A percentile compares a stretch with the other conserved stretches of the same genome.
These are phyloP conservation scores for Candolleomyces efflorescens DNA, from an alignment of 768 basidiomycete species.

Conservation along the genomic window DNA sequence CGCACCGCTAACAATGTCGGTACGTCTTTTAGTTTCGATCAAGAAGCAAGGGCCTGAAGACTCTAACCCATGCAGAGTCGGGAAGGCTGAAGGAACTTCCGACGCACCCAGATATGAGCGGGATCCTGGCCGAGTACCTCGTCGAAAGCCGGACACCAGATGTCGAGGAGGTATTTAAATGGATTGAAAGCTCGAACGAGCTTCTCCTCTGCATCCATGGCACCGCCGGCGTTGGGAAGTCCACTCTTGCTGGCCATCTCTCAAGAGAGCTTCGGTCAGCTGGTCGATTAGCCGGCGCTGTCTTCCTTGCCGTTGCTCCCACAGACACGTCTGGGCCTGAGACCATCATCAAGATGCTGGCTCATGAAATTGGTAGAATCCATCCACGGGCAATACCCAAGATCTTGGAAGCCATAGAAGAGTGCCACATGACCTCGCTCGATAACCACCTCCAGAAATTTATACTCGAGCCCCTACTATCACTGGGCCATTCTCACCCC, in stretches of 20 bases:
- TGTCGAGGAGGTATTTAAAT: too few relatives aligned
- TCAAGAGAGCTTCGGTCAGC: background rate
- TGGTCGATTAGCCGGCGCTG: background rate
- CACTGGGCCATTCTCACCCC: background rate
- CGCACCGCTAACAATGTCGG: too few relatives aligned
- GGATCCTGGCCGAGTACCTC: too few relatives aligned
- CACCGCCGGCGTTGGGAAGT: constrained; percentile 8
- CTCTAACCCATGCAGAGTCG: too few relatives aligned
- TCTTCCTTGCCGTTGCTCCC: background rate
- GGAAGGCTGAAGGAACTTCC: too few relatives aligned
- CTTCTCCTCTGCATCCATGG: background rate
- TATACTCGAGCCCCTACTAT: background rate
- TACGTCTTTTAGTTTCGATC: too few relatives aligned
- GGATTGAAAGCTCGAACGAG: too few relatives aligned
- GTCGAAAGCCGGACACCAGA: too few relatives aligned
- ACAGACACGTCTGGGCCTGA: background rate
- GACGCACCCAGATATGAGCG: too few relatives aligned
- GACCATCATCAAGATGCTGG: constrained; percentile 8
- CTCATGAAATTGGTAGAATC: constrained; percentile 4
- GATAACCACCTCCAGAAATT: background rate
- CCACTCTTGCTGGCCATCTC: constrained; percentile 3
- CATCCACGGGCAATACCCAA: background rate
- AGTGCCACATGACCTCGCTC: background rate
- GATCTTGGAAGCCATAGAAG: background rate
- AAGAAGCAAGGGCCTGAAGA: too few relatives aligned